Evolutionary conservation across 164 flowering plant genomes (phyloP), one percentile per base, ranked within the genome.

Genomic region (Cinnamomum chago): DNA sequence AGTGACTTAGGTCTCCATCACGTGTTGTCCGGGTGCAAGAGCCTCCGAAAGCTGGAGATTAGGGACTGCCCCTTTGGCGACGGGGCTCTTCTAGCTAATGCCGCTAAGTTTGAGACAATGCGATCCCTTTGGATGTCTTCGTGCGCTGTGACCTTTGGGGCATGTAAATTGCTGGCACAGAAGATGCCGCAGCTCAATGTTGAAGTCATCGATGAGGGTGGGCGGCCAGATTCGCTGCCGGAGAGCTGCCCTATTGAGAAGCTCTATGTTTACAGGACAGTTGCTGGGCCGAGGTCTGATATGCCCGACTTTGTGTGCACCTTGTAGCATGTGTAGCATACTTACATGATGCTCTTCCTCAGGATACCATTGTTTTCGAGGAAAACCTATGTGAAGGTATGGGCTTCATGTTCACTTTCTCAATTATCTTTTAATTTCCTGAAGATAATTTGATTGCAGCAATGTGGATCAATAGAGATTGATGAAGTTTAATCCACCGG

Each of bases 111-210:
- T 82, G 95, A 93, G 91, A 90, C 96, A 90, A 93, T 93, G 98
- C 95, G 98, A 93, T 93, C 98, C 98, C 98, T 93, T 91, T 93
- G 98, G 98, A 93, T 93, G 97, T 93, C 98, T 73, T 88, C 98
- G 77, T 93, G 98, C 82, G 78, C 88, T 3, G 93, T 93, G 76
- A 93, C 89, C 81, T 87, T 70, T 35, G 92, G 89, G 78, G 97
- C 91, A 62, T 93, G 98, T 76, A 88, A 86, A 79, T 73, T 86
- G 72, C 85, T 93, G 62, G 94, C 88, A 64, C 88, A 83, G 83
- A 87, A 86, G 83, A 82, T 90, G 90, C 90, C 85, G 5, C 79
- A 86, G 81, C 86, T 93, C 60, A 93, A 91, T 68, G 97, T 91
- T 13, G 98, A 93, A 76, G 93, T 90, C 67, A 91, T 93, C 2